These are phyloP conservation scores for Rhododendron henanense DNA, from an alignment of 148 eudicot genomes.

Conservation along the genomic window DNA sequence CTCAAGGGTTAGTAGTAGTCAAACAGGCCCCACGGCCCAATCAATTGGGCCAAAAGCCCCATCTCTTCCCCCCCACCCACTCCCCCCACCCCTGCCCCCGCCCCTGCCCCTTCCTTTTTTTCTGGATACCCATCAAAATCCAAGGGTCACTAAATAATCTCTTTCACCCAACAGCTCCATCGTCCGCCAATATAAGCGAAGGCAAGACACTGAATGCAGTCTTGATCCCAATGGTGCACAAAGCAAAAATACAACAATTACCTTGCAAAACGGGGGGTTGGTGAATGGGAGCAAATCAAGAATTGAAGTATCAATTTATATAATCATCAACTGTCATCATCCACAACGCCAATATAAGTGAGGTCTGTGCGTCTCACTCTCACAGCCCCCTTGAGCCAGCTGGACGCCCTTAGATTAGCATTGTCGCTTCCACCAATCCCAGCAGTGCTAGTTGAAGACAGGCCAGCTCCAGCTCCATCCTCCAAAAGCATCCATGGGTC, in stretches of 20 bases:
- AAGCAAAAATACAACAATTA: background rate
- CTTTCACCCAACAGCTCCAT: conserved; percentile 3
- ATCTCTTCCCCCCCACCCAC: background rate
- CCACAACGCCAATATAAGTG: conserved; percentile 77
- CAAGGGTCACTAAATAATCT: conserved; percentile 6
- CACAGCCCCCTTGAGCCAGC: conserved; percentile 86
- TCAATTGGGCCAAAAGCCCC: background rate
- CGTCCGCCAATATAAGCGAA: conserved; percentile 1
- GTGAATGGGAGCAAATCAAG: conserved; percentile 17
- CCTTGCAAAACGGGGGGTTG: conserved; percentile 11
- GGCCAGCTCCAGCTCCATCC: conserved; percentile 78
- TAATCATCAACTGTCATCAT: conserved; percentile 72
- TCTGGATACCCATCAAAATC: background rate
- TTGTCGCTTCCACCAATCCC: conserved; percentile 55
- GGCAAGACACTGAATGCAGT: conserved; percentile 3
- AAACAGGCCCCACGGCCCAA: background rate
- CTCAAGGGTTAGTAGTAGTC: conserved; percentile 12
- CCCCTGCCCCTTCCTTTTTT: background rate
- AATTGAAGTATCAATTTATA: conserved; percentile 5
- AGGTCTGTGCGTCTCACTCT: conserved; percentile 91
- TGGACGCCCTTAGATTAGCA: conserved; percentile 66
- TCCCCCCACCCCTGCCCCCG: background rate
- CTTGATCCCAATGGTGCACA: background rate
- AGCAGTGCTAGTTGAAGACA: conserved; percentile 44
- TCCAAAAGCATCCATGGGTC: conserved; percentile 94